These are phyloP conservation scores for Eimeria acervulina DNA, from an alignment of 169 alveolate species.

Conservation along the genomic window DNA sequence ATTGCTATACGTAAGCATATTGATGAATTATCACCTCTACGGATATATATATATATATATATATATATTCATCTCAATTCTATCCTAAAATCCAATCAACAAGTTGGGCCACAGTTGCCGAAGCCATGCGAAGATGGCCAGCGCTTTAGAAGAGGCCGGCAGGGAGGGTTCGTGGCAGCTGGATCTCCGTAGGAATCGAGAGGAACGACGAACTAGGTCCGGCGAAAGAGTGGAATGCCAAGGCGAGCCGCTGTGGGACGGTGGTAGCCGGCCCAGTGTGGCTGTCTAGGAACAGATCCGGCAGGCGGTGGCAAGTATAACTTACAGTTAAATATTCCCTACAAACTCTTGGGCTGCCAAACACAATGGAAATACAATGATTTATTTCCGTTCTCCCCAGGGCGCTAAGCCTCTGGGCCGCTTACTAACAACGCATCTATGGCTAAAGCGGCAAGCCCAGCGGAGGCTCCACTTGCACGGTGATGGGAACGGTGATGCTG, in stretches of 20 bases:
- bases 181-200: not conserved
- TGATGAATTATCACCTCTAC: not conserved
- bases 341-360: not conserved
- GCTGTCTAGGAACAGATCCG: not conserved
- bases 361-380: not conserved
- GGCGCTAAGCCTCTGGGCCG: not conserved
- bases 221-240: not conserved
- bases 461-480: not conserved
- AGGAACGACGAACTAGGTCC: not conserved
- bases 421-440: not conserved
- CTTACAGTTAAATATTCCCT: not conserved
- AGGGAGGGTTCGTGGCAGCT: not conserved
- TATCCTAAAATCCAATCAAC: not conserved
- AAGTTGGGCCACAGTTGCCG: not conserved
- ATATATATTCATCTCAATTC: too few relatives aligned
- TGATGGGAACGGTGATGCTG: not conserved
- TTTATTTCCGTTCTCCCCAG: not conserved
- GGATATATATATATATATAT: too few relatives aligned
- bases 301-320: not conserved
- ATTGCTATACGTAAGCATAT: not conserved
- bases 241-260: not conserved
- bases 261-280: not conserved
- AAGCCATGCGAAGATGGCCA: not conserved
- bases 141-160: not conserved
- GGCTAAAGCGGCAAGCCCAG: not conserved